Evolutionary conservation across 148 eudicot genomes (phyloP).

Genomic region (Camellia granthamiana): DNA sequence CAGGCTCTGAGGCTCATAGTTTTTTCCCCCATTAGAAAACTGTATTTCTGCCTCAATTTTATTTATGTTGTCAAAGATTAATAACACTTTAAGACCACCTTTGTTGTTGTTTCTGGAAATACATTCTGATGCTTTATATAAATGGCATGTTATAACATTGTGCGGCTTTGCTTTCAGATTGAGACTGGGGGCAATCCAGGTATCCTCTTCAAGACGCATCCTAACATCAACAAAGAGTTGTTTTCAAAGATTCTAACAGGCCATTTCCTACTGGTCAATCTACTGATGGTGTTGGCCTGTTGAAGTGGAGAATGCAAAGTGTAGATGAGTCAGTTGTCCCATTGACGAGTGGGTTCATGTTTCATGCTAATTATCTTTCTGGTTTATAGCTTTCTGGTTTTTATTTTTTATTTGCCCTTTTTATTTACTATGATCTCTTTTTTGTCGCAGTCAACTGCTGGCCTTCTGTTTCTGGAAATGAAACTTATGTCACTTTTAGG

Average conservation of each 20-base stretch:
- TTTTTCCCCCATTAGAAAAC: not conserved
- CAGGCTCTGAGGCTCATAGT: not conserved
- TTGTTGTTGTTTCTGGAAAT: not conserved
- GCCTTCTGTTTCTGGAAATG: constrained; percentile 96
- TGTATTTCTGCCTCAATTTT: not conserved
- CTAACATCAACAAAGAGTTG: constrained; percentile 87
- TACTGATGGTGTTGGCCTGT: constrained; percentile 86
- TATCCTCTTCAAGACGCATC: constrained; percentile 84
- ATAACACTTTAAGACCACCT: not conserved
- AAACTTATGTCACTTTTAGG: constrained; percentile 87
- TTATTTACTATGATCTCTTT: constrained; percentile 2
- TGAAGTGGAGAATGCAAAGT: constrained; percentile 98
- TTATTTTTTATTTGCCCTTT: not conserved
- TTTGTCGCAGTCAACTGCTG: constrained; percentile 85
- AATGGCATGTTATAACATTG: not conserved
- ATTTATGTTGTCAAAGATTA: not conserved
- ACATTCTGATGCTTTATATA: not conserved
- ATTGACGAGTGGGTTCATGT: constrained; percentile 63
- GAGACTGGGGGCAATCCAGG: constrained; percentile 79
- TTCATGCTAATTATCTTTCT: constrained; percentile 3
- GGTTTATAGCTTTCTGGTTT: not conserved
- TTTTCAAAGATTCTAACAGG: constrained; percentile 85
- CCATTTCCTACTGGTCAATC: constrained; percentile 81
- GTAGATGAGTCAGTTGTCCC: constrained; percentile 86
- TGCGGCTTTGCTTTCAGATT: constrained; percentile 44